A percentile compares a stretch with the other conserved stretches of the same genome.
Evolutionary conservation across 78 protist species (phyloP).

Genomic region (Anaeramoeba flamelloides): DNA sequence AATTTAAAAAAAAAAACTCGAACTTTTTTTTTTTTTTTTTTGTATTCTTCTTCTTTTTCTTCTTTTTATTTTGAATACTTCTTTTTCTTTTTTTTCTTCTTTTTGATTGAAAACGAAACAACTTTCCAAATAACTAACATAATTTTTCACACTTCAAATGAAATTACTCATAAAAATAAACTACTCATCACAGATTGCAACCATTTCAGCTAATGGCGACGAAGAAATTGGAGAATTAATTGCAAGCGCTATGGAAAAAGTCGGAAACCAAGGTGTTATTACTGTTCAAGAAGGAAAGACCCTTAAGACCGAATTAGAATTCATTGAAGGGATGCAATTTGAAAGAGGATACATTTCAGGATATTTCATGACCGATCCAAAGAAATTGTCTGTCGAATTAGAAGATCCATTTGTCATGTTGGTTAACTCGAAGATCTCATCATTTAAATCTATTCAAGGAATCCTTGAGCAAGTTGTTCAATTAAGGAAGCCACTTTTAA

Average conservation of each 20-base stretch:
- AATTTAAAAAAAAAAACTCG: too few relatives aligned
- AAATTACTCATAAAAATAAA: background rate
- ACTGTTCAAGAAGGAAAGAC: constrained; percentile 94
- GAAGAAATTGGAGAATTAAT: constrained; percentile 77
- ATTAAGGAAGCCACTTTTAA: constrained; percentile 50
- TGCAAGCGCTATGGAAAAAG: constrained; percentile 88
- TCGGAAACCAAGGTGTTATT: constrained; percentile 97
- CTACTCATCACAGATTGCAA: constrained; percentile 51
- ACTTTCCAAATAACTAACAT: too few relatives aligned
- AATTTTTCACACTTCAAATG: too few relatives aligned
- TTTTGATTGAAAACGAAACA: too few relatives aligned
- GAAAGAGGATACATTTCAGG: constrained; percentile 91
- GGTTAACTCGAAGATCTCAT: constrained; percentile 26
- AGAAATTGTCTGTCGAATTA: constrained; percentile 41
- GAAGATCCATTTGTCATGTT: constrained; percentile 67
- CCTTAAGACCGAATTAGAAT: constrained; percentile 73
- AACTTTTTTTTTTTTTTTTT: background rate
- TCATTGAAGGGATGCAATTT: constrained; percentile 91
- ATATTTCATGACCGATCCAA: constrained; percentile 78
- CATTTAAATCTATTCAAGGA: constrained; percentile 40
- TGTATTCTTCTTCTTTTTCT: background rate
- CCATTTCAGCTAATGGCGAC: constrained; percentile 97
- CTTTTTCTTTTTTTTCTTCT: background rate
- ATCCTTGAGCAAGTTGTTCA: background rate
- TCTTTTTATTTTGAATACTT: background rate